Conservation (phyloP, 179 eudicot genomes). For the Amaranthus tricolor region DNA sequence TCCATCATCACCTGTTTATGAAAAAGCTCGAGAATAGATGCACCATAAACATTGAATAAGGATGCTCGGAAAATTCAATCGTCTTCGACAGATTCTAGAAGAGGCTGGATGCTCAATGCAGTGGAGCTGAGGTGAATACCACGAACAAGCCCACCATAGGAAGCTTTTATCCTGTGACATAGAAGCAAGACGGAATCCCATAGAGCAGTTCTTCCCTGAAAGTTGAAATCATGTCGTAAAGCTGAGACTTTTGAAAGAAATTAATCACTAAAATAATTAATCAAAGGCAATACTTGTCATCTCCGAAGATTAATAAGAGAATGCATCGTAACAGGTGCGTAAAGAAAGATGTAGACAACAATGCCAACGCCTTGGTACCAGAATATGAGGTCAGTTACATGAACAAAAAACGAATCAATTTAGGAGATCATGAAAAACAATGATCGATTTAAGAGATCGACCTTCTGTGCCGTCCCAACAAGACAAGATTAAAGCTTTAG, state of each 20-base stretch:
- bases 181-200: slow-evolving; percentile 93
- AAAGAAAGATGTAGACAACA: background rate
- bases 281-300: background rate
- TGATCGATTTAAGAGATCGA: no score
- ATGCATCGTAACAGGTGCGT: background rate
- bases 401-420: no score
- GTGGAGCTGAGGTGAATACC: slow-evolving; percentile 92
- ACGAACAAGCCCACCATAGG: slow-evolving; percentile 69
- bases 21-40: slow-evolving; percentile 1
- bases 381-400: no score
- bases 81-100: slow-evolving; percentile 66
- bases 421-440: no score
- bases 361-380: background rate
- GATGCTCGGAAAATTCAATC: slow-evolving; percentile 27
- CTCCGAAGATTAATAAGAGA: background rate
- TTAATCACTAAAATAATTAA: background rate
- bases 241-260: slow-evolving; percentile 16
- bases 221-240: slow-evolving; percentile 16
- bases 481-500: no score
- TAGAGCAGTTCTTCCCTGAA: slow-evolving; percentile 95
- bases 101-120: slow-evolving; percentile 70
- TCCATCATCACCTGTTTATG: slow-evolving; percentile 9
- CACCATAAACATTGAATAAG: background rate
- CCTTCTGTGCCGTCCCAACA: no score
- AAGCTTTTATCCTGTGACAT: slow-evolving; percentile 63